A percentile compares a stretch with the other conserved stretches of the same genome.
Evolutionary conservation across 1,284 basidiomycete species (phyloP).

Genomic region (Cutaneotrichosporon arboriforme): DNA sequence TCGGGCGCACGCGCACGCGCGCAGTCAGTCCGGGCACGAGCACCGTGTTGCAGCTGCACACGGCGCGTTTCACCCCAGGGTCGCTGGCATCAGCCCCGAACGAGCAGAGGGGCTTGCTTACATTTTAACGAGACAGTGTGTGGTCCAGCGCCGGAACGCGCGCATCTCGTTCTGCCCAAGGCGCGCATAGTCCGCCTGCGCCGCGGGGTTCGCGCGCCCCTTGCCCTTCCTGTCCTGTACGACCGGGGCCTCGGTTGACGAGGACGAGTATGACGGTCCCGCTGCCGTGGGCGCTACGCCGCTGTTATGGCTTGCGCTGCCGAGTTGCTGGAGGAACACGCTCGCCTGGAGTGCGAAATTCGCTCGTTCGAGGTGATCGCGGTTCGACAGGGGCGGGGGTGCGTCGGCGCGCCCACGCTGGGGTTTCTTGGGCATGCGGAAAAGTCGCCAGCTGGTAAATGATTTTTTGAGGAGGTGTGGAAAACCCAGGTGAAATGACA

Average conservation of each 20-base stretch:
- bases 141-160: conserved; percentile 29
- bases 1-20: conserved; percentile 24
- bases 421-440: not conserved
- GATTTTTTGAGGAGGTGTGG: no score
- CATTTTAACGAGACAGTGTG: conserved; percentile 42
- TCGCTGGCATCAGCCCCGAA: conserved; percentile 26
- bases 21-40: conserved; percentile 39
- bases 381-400: conserved; percentile 28
- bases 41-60: conserved; percentile 38
- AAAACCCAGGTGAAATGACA: not conserved
- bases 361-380: conserved; percentile 40
- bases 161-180: conserved; percentile 30
- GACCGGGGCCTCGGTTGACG: no score
- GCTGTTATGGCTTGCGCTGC: no score
- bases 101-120: conserved; percentile 13
- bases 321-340: conserved; percentile 33
- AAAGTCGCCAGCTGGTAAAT: no score
- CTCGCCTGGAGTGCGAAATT: conserved; percentile 42
- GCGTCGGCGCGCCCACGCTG: not conserved
- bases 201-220: not conserved
- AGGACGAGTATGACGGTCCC: no score
- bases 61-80: conserved; percentile 31
- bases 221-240: not conserved
- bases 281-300: no score
- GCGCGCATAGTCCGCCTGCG: conserved; percentile 10